phyloP scores from a whole-genome alignment of 768 basidiomycete species.

The Suillus lakei region DNA sequence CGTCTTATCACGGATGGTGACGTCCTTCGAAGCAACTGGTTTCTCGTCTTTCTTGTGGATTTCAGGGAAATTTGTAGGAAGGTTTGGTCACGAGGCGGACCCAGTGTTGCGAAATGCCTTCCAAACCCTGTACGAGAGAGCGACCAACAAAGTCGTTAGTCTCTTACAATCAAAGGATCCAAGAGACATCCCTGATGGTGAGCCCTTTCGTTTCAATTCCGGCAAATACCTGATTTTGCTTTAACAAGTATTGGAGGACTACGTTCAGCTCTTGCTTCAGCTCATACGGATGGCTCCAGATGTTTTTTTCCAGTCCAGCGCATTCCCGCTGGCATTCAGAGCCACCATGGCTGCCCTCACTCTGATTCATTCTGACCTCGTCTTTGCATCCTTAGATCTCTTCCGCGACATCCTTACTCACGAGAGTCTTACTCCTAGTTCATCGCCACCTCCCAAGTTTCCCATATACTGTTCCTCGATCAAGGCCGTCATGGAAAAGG shows the following conservation, averaged over 20 bases:
- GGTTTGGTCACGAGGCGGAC: slow-evolving; percentile 74
- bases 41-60: slow-evolving; percentile 94
- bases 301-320: slow-evolving; percentile 76
- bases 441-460: slow-evolving; percentile 61
- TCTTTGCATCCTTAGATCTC: slow-evolving; percentile 82
- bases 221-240: slow-evolving; percentile 9
- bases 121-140: slow-evolving; percentile 70
- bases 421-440: slow-evolving; percentile 61
- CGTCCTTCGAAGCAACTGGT: slow-evolving; percentile 79
- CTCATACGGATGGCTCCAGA: slow-evolving; percentile 72
- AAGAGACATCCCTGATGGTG: slow-evolving; percentile 87
- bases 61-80: slow-evolving; percentile 80
- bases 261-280: slow-evolving; percentile 77
- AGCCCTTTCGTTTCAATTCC: slow-evolving; percentile 31
- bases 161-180: slow-evolving; percentile 72
- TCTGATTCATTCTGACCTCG: slow-evolving; percentile 80
- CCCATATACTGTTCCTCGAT: slow-evolving; percentile 67
- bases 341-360: slow-evolving; percentile 79
- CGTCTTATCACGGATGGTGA: slow-evolving; percentile 75
- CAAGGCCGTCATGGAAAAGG: slow-evolving; percentile 61
- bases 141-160: slow-evolving; percentile 71
- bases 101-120: slow-evolving; percentile 59
- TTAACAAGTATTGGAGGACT: slow-evolving; percentile 88
- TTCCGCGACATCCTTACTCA: slow-evolving; percentile 78
- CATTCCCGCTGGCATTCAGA: slow-evolving; percentile 79